Evolutionary conservation across 306 rosid genomes (phyloP).

Genomic region (Cyclanthera cordifolia): DNA sequence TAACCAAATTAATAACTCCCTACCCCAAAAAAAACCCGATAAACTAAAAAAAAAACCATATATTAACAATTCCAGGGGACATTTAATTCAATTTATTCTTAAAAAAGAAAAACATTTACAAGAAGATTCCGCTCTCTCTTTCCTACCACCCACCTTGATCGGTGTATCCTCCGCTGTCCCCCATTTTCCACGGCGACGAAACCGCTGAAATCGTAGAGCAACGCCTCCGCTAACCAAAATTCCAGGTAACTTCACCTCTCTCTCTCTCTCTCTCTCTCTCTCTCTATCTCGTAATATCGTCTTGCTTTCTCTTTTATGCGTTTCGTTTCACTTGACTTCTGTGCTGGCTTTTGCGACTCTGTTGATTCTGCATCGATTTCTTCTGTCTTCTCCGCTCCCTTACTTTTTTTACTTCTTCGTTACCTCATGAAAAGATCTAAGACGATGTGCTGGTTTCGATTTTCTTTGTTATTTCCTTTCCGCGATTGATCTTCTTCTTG

Average conservation of each 20-base stretch:
- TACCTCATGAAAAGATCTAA: too few species aligned
- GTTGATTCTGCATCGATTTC: background rate
- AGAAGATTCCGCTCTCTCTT: background rate
- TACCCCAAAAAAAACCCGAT: too few species aligned
- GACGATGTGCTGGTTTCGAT: too few species aligned
- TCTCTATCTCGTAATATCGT: background rate
- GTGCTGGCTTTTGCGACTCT: too few species aligned
- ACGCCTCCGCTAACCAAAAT: background rate
- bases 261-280: background rate
- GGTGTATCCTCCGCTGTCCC: constrained; percentile 7
- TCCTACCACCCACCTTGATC: constrained; percentile 1
- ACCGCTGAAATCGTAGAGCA: background rate
- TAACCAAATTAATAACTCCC: too few species aligned
- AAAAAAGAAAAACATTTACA: too few species aligned
- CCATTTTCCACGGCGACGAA: constrained; percentile 4
- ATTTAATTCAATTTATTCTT: background rate
- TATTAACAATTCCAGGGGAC: background rate
- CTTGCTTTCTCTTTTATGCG: background rate
- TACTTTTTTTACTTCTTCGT: too few species aligned
- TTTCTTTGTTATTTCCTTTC: too few species aligned
- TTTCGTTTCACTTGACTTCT: too few species aligned
- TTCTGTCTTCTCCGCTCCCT: background rate
- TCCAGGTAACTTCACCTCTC: background rate
- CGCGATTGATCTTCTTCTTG: background rate
- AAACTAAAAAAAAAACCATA: too few species aligned